These are phyloP conservation scores for Pseudoscleropodium purum DNA, from an alignment of 225 moss, liverwort and hornwort species.

Conservation along the genomic window DNA sequence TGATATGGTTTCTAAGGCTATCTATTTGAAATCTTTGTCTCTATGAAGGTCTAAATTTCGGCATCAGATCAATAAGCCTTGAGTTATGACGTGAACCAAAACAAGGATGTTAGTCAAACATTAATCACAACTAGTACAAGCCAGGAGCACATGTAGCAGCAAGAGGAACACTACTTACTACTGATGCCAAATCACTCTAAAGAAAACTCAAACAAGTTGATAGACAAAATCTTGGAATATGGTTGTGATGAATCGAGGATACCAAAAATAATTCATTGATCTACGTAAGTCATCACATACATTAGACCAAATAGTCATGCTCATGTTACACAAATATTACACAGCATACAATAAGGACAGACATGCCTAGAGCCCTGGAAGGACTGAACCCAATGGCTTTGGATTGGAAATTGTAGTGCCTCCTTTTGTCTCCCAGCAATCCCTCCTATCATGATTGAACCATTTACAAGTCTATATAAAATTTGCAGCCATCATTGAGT, in stretches of 20 bases:
- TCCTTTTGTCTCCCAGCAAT: conserved; percentile 11
- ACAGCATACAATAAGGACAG: conserved; percentile 27
- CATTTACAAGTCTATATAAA: conserved; percentile 29
- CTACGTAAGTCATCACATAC: conserved; percentile 36
- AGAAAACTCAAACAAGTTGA: not conserved
- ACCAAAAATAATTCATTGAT: conserved; percentile 26
- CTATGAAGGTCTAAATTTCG: not conserved
- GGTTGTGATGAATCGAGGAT: not conserved
- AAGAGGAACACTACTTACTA: not conserved
- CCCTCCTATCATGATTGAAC: conserved; percentile 20
- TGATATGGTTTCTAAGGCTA: not conserved
- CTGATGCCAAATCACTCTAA: not conserved
- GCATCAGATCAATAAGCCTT: not conserved
- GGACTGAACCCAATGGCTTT: conserved; percentile 7
- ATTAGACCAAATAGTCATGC: conserved; percentile 15
- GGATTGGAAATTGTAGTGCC: conserved; percentile 5
- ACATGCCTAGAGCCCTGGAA: conserved; percentile 25
- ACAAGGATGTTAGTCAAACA: not conserved
- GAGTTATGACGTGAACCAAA: not conserved
- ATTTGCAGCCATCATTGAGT: not conserved
- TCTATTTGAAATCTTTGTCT: not conserved
- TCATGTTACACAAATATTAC: conserved; percentile 46
- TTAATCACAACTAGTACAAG: not conserved
- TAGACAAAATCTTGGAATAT: not conserved
- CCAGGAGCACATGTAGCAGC: not conserved